phyloP scores from a whole-genome alignment of 2,329 filamentous ascomycete genomes.

The Microdochium paspali region DNA sequence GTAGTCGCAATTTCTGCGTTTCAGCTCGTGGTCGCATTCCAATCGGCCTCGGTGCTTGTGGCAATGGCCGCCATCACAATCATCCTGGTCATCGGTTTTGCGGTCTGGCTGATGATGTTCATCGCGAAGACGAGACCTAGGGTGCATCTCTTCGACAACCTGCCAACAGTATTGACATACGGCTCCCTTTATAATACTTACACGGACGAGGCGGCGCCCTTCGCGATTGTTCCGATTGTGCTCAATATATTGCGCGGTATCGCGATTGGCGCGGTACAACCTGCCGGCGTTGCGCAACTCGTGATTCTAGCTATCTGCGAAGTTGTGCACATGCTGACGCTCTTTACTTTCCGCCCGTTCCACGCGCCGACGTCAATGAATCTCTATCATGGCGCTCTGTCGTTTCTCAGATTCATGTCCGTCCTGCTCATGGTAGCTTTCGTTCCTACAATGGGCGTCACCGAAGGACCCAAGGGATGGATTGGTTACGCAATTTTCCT shows the following conservation, averaged over 20 bases:
- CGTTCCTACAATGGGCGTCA: constrained; percentile 70
- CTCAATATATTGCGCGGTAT: constrained; percentile 81
- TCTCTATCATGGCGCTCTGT: constrained; percentile 81
- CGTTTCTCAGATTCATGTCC: constrained; percentile 64
- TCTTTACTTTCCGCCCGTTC: constrained; percentile 86
- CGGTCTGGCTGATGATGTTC: constrained; percentile 69
- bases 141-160: constrained; percentile 84
- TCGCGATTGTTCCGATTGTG: constrained; percentile 77
- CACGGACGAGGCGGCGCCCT: constrained; percentile 83
- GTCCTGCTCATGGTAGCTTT: constrained; percentile 75
- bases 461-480: constrained; percentile 79
- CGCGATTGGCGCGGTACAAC: constrained; percentile 85
- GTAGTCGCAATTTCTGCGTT: constrained; percentile 82
- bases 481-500: constrained; percentile 87
- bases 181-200: constrained; percentile 97
- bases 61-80: constrained; percentile 69
- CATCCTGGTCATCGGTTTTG: constrained; percentile 61
- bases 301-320: constrained; percentile 90
- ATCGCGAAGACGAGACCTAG: constrained; percentile 75
- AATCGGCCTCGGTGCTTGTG: constrained; percentile 62
- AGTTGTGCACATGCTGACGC: constrained; percentile 76
- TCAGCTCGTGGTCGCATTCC: constrained; percentile 68
- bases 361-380: constrained; percentile 94
- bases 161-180: constrained; percentile 81
- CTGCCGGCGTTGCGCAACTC: constrained; percentile 86